Percentiles rank a stretch among this genome's conserved stretches.
These are phyloP conservation scores for Euclidium syriacum DNA, from an alignment of 345 rosid genomes.

Conservation along the genomic window DNA sequence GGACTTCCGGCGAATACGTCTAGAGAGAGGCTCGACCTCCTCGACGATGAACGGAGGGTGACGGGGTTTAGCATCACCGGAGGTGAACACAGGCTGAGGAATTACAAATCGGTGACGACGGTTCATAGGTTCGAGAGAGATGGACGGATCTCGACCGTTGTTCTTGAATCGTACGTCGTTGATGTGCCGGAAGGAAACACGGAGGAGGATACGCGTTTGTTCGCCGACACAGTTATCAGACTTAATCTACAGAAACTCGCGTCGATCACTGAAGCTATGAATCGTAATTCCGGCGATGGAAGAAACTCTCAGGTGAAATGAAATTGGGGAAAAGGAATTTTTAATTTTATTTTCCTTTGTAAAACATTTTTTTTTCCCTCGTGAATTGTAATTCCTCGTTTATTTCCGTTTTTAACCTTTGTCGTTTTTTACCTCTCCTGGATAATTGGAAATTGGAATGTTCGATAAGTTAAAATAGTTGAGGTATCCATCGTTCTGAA, in stretches of 20 bases:
- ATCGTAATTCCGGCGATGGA: not conserved
- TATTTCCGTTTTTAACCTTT: not conserved
- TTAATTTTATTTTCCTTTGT: not conserved
- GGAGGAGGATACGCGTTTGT: conserved; percentile 85
- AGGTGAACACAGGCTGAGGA: conserved; percentile 73
- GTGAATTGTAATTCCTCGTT: conserved; percentile 2
- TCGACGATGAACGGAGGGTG: conserved; percentile 57
- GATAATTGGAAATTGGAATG: conserved; percentile 1
- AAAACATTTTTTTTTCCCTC: not conserved
- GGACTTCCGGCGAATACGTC: conserved; percentile 74
- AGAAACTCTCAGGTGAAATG: conserved; percentile 5
- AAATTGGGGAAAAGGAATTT: not conserved
- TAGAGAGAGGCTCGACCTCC: conserved; percentile 62
- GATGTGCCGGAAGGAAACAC: conserved; percentile 89
- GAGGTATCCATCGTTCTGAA: no score
- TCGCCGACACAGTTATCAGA: conserved; percentile 77
- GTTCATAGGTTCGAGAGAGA: conserved; percentile 48
- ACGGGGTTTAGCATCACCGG: conserved; percentile 68
- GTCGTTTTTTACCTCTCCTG: not conserved
- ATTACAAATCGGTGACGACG: conserved; percentile 73
- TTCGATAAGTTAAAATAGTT: not conserved
- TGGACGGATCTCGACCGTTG: conserved; percentile 47
- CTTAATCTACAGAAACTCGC: conserved; percentile 80
- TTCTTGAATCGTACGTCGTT: conserved; percentile 74
- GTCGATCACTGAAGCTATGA: conserved; percentile 49